Percentiles rank a stretch among this genome's conserved stretches.
phyloP scores from a whole-genome alignment of 75 land plant genomes.

The Pinus albicaulis region DNA sequence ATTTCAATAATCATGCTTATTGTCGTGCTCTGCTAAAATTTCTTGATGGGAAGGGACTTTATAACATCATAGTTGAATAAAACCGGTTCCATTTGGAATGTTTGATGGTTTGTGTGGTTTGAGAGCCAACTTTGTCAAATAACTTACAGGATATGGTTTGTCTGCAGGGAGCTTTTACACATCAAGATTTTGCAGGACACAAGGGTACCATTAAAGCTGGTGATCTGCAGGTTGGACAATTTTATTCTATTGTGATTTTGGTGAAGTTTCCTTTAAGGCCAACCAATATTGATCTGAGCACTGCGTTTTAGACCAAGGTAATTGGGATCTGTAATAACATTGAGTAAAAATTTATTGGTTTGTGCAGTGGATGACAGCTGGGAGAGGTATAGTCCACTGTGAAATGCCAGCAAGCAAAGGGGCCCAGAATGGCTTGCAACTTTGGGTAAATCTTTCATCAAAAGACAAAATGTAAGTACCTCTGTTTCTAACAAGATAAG shows the following conservation, averaged over 20 bases:
- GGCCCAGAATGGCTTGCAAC: constrained; percentile 73
- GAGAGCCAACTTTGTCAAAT: background rate
- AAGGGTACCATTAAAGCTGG: constrained; percentile 84
- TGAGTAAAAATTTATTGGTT: background rate
- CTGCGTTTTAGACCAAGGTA: too few species aligned
- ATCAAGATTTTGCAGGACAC: constrained; percentile 94
- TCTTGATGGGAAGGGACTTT: background rate
- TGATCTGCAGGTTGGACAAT: constrained; percentile 60
- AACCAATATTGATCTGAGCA: background rate
- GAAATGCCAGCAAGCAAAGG: constrained; percentile 89
- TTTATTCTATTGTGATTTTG: background rate
- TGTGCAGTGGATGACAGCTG: constrained; percentile 95
- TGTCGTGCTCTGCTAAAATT: background rate
- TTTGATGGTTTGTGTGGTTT: background rate
- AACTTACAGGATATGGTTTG: background rate
- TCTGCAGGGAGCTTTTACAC: constrained; percentile 71
- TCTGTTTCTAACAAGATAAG: background rate
- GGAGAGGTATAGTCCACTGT: constrained; percentile 91
- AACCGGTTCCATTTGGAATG: background rate
- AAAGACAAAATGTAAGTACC: constrained; percentile 74
- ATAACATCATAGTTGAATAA: background rate
- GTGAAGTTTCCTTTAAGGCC: background rate
- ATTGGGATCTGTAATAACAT: background rate
- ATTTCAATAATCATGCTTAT: background rate
- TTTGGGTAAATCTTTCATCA: constrained; percentile 95